phyloP scores from a whole-genome alignment of 257 asterid species.

The Euphrasia confusa region DNA sequence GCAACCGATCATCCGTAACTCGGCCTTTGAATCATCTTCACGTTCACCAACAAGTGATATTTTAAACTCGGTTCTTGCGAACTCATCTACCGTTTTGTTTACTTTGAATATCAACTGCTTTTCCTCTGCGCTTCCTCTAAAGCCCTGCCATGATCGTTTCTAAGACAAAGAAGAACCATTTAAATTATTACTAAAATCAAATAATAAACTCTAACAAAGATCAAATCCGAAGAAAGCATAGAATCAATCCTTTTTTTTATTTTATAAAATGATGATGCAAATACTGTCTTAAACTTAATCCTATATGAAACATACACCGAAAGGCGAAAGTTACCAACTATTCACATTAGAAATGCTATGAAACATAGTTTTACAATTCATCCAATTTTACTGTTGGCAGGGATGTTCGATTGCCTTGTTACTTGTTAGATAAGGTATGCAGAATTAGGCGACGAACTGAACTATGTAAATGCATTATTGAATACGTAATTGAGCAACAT shows the following conservation, averaged over 20 bases:
- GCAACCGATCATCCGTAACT: constrained; percentile 76
- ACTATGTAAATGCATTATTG: no score
- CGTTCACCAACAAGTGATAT: constrained; percentile 39
- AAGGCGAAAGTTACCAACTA: background rate
- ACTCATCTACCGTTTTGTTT: constrained; percentile 43
- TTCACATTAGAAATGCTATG: background rate
- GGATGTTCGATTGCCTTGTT: background rate
- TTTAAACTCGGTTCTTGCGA: constrained; percentile 51
- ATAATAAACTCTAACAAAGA: background rate
- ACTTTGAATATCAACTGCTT: constrained; percentile 47
- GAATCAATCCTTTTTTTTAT: constrained; percentile 4
- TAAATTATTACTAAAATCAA: background rate
- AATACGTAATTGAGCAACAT: no score
- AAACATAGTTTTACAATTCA: background rate
- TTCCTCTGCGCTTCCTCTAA: constrained; percentile 40
- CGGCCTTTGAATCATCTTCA: constrained; percentile 38
- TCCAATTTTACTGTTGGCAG: background rate
- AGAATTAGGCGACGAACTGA: background rate
- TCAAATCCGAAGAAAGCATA: background rate
- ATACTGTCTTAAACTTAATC: background rate
- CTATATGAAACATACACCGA: no score
- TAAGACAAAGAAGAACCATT: constrained; percentile 27
- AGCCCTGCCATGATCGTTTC: constrained; percentile 71
- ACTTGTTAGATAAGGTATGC: background rate
- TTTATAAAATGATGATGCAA: background rate